Conservation (phyloP, 225 moss, liverwort and hornwort genomes). For the Bryoerythrophyllum caledonicum region DNA sequence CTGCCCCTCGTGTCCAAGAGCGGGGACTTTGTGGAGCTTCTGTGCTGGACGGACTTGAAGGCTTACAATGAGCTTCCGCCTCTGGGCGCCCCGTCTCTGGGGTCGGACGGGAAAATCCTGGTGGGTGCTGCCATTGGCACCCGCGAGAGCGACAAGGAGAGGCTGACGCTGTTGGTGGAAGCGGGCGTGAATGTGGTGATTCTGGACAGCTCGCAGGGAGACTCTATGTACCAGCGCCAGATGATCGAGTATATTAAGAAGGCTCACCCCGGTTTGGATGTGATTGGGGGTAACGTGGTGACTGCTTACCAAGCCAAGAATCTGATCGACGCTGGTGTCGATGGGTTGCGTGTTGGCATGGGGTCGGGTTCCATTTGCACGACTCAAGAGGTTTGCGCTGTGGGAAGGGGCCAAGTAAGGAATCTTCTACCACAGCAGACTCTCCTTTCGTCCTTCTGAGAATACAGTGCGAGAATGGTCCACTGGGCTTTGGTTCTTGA, state of each 20-base stretch:
- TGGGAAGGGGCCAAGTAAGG: slow-evolving; percentile 80
- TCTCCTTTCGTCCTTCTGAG: not conserved
- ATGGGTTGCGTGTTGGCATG: slow-evolving; percentile 86
- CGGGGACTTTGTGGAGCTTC: slow-evolving; percentile 53
- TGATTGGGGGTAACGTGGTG: slow-evolving; percentile 88
- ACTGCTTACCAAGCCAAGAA: slow-evolving; percentile 65
- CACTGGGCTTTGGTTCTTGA: not conserved
- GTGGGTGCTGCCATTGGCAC: slow-evolving; percentile 80
- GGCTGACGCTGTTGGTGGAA: slow-evolving; percentile 55
- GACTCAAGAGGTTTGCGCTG: slow-evolving; percentile 88
- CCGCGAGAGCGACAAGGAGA: slow-evolving; percentile 56
- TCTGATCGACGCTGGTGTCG: slow-evolving; percentile 74
- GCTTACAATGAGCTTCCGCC: slow-evolving; percentile 30
- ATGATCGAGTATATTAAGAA: slow-evolving; percentile 71
- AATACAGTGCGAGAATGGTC: not conserved
- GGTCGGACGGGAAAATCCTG: slow-evolving; percentile 57
- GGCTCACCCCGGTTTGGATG: slow-evolving; percentile 63
- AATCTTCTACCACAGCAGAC: not conserved
- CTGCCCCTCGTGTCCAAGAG: slow-evolving; percentile 55
- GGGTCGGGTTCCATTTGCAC: slow-evolving; percentile 92
- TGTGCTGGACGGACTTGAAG: slow-evolving; percentile 66
- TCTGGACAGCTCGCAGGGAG: slow-evolving; percentile 81
- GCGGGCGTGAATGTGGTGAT: slow-evolving; percentile 71
- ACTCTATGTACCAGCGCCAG: slow-evolving; percentile 63
- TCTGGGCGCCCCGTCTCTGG: slow-evolving; percentile 49